Percentiles rank a stretch among this genome's conserved stretches.
These are phyloP conservation scores for Sporothrix curviconia DNA, from an alignment of 2,329 filamentous ascomycete species.

Conservation along the genomic window DNA sequence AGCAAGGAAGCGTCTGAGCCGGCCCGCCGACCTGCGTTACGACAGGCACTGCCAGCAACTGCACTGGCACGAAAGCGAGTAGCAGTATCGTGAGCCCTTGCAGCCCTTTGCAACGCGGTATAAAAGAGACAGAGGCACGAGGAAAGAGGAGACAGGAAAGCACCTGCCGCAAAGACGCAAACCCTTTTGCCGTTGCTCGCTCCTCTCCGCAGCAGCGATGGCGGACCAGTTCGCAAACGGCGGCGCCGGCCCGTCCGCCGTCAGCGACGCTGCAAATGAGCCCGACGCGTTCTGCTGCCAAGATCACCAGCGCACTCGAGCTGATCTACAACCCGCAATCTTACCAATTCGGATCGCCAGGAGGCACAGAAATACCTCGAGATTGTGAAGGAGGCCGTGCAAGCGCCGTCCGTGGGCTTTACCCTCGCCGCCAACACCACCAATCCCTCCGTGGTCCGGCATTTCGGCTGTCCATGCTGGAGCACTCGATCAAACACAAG, in stretches of 20 bases:
- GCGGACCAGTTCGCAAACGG: conserved; percentile 14
- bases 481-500: conserved; percentile 79
- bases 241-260: conserved; percentile 24
- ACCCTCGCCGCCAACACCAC: conserved; percentile 67
- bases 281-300: conserved; percentile 43
- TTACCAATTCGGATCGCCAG: conserved; percentile 70
- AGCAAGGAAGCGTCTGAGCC: too few relatives aligned
- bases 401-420: conserved; percentile 81
- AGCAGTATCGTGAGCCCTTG: too few relatives aligned
- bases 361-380: conserved; percentile 84
- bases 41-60: too few relatives aligned
- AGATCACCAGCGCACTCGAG: conserved; percentile 78
- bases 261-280: conserved; percentile 11
- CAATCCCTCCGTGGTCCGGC: conserved; percentile 76
- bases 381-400: conserved; percentile 67
- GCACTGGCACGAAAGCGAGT: too few relatives aligned
- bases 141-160: too few relatives aligned
- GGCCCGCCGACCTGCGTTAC: too few relatives aligned
- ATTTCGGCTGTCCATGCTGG: conserved; percentile 92
- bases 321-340: conserved; percentile 80
- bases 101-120: too few relatives aligned
- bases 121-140: too few relatives aligned
- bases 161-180: not conserved
- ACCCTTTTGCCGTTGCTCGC: not conserved
- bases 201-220: conserved; percentile 3